phyloP scores from a whole-genome alignment of 202 grass and related monocot species.

The Setaria viridis region DNA sequence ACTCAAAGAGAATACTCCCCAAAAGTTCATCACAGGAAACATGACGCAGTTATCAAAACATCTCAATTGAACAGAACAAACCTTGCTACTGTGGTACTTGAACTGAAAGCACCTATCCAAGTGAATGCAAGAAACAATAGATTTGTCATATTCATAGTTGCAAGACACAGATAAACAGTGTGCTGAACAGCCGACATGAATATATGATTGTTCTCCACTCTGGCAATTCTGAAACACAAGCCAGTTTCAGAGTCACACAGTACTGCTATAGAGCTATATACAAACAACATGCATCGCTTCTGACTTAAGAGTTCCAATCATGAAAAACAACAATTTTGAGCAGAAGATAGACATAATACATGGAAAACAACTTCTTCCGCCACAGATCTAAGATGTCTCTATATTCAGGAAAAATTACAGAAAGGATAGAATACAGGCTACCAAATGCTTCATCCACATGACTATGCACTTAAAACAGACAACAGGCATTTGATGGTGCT shows the following conservation, averaged over 20 bases:
- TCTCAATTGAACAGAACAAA: slow-evolving; percentile 50
- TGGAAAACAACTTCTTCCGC: neutral
- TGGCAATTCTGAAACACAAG: slow-evolving; percentile 67
- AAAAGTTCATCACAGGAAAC: slow-evolving; percentile 17
- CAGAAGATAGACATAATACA: slow-evolving; percentile 27
- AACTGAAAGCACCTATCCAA: slow-evolving; percentile 68
- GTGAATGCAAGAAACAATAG: slow-evolving; percentile 69
- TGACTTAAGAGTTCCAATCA: slow-evolving; percentile 23
- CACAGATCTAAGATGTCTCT: slow-evolving; percentile 4
- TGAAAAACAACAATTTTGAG: slow-evolving; percentile 21
- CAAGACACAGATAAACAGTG: slow-evolving; percentile 68
- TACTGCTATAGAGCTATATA: slow-evolving; percentile 24
- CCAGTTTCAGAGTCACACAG: slow-evolving; percentile 41
- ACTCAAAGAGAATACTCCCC: slow-evolving; percentile 21
- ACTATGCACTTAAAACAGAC: neutral
- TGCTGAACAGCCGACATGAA: slow-evolving; percentile 66
- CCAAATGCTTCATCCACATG: slow-evolving; percentile 16
- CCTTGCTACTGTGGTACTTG: slow-evolving; percentile 71
- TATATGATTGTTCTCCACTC: slow-evolving; percentile 61
- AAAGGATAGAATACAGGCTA: slow-evolving; percentile 19
- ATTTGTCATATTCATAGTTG: slow-evolving; percentile 64
- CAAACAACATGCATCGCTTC: slow-evolving; percentile 40
- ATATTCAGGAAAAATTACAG: neutral
- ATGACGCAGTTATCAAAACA: slow-evolving; percentile 22
- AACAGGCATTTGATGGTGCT: neutral